Evolutionary conservation across 495 filamentous ascomycete genomes (phyloP).

Genomic region (Aspergillus affinis): DNA sequence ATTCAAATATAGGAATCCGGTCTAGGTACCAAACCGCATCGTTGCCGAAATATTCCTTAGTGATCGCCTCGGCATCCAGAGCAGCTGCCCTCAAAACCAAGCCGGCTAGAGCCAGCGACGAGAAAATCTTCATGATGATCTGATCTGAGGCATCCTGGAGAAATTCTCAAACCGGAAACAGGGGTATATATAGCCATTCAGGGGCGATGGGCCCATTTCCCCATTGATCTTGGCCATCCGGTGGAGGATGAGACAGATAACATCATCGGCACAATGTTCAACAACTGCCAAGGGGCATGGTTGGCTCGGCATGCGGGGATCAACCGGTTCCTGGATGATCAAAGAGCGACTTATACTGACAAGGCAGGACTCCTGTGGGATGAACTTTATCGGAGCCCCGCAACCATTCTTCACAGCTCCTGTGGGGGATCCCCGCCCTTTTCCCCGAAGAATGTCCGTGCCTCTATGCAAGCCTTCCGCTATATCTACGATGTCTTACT

Average conservation of each 20-base stretch:
- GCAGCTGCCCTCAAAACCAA: neutral
- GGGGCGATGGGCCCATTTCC: neutral
- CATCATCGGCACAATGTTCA: neutral
- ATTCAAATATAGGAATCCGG: conserved; percentile 23
- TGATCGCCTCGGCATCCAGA: conserved; percentile 9
- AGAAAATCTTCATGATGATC: neutral
- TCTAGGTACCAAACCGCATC: conserved; percentile 21
- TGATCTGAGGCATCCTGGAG: neutral
- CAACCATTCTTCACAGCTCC: no score
- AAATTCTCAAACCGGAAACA: neutral
- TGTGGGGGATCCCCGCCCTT: no score
- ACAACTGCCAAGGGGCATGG: neutral
- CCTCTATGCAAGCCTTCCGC: no score
- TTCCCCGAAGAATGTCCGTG: no score
- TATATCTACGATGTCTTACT: no score
- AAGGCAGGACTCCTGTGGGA: neutral
- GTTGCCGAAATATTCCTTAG: conserved; percentile 19
- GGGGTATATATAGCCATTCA: neutral
- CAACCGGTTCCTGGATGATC: neutral
- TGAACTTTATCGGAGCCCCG: no score
- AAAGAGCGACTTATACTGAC: neutral
- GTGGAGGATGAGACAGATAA: neutral
- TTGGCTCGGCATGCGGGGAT: neutral
- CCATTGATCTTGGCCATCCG: neutral
- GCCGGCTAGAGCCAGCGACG: neutral